A percentile compares a stretch with the other conserved stretches of the same genome.
Conservation (phyloP, 208 protist genomes). For the Wallacemonas sp. region DNA sequence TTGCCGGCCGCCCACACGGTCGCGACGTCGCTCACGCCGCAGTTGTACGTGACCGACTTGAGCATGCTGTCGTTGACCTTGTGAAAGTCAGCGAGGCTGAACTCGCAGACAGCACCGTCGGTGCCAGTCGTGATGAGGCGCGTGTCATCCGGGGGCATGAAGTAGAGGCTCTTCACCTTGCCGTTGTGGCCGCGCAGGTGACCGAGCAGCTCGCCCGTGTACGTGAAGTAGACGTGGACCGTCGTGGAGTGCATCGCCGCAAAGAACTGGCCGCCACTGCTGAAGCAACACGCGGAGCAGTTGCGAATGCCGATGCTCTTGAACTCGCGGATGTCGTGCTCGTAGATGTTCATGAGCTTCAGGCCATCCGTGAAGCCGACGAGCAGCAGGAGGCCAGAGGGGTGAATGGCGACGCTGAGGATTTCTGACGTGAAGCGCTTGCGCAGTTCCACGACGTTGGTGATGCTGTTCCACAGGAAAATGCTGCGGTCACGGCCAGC, state of each 20-base stretch:
- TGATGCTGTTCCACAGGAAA: slow-evolving; percentile 96
- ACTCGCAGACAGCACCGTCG: slow-evolving; percentile 97
- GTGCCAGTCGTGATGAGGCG: slow-evolving; percentile 89
- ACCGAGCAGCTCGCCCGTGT: slow-evolving; percentile 94
- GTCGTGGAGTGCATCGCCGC: slow-evolving; percentile 95
- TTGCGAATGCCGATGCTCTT: slow-evolving; percentile 93
- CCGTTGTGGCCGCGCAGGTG: slow-evolving; percentile 96
- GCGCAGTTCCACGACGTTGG: slow-evolving; percentile 90
- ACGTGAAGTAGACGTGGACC: slow-evolving; percentile 96
- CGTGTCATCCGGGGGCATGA: slow-evolving; percentile 92
- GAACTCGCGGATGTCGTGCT: slow-evolving; percentile 94
- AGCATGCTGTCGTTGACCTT: slow-evolving; percentile 92
- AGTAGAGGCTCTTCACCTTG: slow-evolving; percentile 89
- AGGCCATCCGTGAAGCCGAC: slow-evolving; percentile 96
- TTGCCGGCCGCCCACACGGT: slow-evolving; percentile 94
- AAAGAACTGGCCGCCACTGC: slow-evolving; percentile 96
- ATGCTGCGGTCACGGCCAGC: slow-evolving; percentile 90
- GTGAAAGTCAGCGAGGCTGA: slow-evolving; percentile 91
- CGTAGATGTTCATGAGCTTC: slow-evolving; percentile 95
- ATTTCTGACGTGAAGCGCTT: slow-evolving; percentile 94
- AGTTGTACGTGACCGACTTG: slow-evolving; percentile 94
- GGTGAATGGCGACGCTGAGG: slow-evolving; percentile 94
- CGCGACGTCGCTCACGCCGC: slow-evolving; percentile 72
- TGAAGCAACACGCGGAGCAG: slow-evolving; percentile 94
- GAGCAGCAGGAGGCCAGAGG: slow-evolving; percentile 93